Base-by-base conservation (phyloP, 176 grass and related monocot genomes). In the Elaeis guineensis region DNA sequence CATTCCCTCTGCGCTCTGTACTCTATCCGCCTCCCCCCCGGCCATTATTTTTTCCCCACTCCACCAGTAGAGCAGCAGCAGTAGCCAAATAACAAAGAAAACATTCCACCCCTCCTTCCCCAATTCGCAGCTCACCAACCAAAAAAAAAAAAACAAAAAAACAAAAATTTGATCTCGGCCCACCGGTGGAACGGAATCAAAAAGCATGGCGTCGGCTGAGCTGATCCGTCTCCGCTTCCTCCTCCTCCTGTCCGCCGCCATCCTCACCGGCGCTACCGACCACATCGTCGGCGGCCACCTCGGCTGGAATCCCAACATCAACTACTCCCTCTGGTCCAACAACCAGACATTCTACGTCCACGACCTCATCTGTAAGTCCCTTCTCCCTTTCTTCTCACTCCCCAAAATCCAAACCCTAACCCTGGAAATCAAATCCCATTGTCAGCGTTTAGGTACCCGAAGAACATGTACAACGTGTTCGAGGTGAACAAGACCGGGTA, bases 281-380 rank as follows among this genome's bases (percentile, higher is more conserved):
- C 92, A 97, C 81, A 91, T 89, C 72, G 87, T 97, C 44, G 86
- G 87, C 25, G 83, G 48, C 51, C 71, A 89, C 76, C 87, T 59
- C 72, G 87, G 86, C 21, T 97, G 92, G 87, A 97, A 97, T 78
- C 87, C 92, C 55, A 87, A 90, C 92, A 83, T 97, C 84, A 78
- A 85, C 78, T 97, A 83, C 81, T 73, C 76, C 1, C 65, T 76
- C 58, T 97, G 84, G 92, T 82, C 81, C 54, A 71, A 64, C 84
- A 91, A 97, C 74, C 92, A 91, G 49, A 97, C 84, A 26, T 89
- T 89, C 92, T 61, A 66, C 61, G 78, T 78, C 62, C 65, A 76
- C 57, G 93, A 91, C 70, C 84, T 97, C 72, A 89, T 97, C 61
- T 97, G 87, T 97, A 78, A 75, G 69, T 55, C 25, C 26, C 3